phyloP scores from a whole-genome alignment of 768 basidiomycete species.

The Cystofilobasidium capitatum region DNA sequence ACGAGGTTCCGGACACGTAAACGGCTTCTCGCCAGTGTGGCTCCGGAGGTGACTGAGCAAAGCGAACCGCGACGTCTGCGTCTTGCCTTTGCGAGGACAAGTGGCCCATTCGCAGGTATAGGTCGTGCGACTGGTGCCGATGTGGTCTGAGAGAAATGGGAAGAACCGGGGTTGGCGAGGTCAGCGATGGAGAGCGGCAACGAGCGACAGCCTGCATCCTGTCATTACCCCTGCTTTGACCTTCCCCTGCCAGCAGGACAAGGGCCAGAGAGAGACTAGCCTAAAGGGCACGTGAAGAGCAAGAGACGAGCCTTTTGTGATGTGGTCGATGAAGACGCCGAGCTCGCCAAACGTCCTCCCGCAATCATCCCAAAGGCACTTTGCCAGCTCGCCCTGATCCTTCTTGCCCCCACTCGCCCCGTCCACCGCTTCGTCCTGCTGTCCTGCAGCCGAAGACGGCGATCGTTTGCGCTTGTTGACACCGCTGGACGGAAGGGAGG shows the following conservation, averaged over 20 bases:
- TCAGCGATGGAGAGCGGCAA: constrained; percentile 3
- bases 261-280: background rate
- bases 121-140: constrained; percentile 66
- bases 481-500: background rate
- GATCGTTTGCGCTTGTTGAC: background rate
- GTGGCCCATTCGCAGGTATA: constrained; percentile 85
- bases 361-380: constrained; percentile 77
- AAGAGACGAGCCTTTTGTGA: constrained; percentile 58
- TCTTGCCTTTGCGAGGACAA: constrained; percentile 66
- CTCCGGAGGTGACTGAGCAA: constrained; percentile 82
- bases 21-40: constrained; percentile 92
- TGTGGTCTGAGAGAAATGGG: constrained; percentile 61
- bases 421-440: background rate
- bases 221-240: background rate
- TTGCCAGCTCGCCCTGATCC: background rate
- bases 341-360: constrained; percentile 36
- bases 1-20: constrained; percentile 72
- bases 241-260: background rate
- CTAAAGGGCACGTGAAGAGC: too few relatives aligned
- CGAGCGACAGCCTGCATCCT: background rate
- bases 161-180: background rate
- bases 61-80: constrained; percentile 81
- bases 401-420: background rate
- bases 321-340: constrained; percentile 58
- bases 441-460: background rate